Evolutionary conservation across 306 rosid species (phyloP).

Genomic region (Pyrus bretschneideri): DNA sequence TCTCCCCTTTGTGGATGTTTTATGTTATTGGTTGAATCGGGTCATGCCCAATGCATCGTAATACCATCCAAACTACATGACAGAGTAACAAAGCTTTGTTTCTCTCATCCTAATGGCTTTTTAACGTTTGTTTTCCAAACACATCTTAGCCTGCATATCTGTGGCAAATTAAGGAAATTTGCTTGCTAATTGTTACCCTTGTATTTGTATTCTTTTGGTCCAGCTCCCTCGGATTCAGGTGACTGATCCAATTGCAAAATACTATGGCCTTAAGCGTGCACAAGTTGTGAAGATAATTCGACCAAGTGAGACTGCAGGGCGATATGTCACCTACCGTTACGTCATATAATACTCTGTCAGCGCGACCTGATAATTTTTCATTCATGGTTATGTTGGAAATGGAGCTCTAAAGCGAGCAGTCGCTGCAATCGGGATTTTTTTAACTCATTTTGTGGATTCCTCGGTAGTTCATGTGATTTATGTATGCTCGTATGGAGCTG

Average conservation of each 20-base stretch:
- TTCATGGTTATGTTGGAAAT: neutral
- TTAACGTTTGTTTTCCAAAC: neutral
- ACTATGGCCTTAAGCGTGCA: slow-evolving; percentile 84
- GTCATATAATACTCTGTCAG: slow-evolving; percentile 33
- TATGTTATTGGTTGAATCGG: neutral
- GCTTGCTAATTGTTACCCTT: neutral
- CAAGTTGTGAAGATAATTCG: slow-evolving; percentile 86
- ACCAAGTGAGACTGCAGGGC: slow-evolving; percentile 83
- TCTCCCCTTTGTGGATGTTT: neutral
- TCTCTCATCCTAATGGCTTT: neutral
- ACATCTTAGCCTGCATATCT: neutral
- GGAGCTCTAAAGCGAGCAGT: neutral
- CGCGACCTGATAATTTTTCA: neutral
- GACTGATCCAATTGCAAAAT: slow-evolving; percentile 78
- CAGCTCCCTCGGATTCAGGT: slow-evolving; percentile 88
- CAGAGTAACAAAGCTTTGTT: neutral
- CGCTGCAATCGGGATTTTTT: neutral
- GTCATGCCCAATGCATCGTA: too few species aligned
- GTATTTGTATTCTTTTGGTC: neutral
- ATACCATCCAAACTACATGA: neutral
- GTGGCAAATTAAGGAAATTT: neutral
- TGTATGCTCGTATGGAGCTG: neutral
- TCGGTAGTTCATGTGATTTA: neutral
- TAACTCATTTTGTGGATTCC: neutral
- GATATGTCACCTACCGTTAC: slow-evolving; percentile 73